These are phyloP conservation scores for Saccharomycopsis javanensis DNA, from an alignment of 805 yeast species.

Conservation along the genomic window DNA sequence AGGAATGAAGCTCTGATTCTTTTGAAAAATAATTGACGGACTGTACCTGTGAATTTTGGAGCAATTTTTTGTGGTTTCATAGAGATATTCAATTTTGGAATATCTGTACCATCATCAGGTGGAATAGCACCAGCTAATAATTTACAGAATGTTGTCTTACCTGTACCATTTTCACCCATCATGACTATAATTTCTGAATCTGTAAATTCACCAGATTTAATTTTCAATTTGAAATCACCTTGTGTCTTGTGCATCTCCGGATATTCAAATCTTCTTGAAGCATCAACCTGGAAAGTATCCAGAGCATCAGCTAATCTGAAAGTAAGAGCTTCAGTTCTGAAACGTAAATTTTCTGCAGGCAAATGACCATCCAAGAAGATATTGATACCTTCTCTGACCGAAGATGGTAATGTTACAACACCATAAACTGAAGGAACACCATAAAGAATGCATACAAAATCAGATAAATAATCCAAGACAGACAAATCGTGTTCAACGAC, in stretches of 20 bases:
- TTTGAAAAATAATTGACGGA: conserved; percentile 93
- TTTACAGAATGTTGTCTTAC: conserved; percentile 96
- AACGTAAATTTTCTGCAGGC: conserved; percentile 93
- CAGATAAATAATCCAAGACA: conserved; percentile 93
- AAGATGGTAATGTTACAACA: conserved; percentile 92
- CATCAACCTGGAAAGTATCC: conserved; percentile 66
- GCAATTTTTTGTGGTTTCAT: conserved; percentile 99
- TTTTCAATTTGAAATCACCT: conserved; percentile 85
- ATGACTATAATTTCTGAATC: conserved; percentile 95
- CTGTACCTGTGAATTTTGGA: conserved; percentile 98
- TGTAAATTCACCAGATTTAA: conserved; percentile 83
- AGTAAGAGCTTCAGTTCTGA: conserved; percentile 91
- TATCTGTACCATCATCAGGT: conserved; percentile 74
- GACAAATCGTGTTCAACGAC: conserved; percentile 99
- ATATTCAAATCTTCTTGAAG: conserved; percentile 66
- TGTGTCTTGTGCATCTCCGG: conserved; percentile 84
- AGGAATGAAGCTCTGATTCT: conserved; percentile 90
- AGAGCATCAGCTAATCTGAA: conserved; percentile 87
- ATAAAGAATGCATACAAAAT: conserved; percentile 90
- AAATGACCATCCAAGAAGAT: conserved; percentile 97
- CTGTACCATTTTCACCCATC: conserved; percentile 99
- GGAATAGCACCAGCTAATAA: conserved; percentile 86
- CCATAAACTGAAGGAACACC: conserved; percentile 99
- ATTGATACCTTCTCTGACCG: conserved; percentile 98
- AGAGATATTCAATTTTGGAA: conserved; percentile 84